Evolutionary conservation across 371 early-diverging fungal species (phyloP), one percentile per base, ranked within the genome.

Genomic region (Mucor sp.): DNA sequence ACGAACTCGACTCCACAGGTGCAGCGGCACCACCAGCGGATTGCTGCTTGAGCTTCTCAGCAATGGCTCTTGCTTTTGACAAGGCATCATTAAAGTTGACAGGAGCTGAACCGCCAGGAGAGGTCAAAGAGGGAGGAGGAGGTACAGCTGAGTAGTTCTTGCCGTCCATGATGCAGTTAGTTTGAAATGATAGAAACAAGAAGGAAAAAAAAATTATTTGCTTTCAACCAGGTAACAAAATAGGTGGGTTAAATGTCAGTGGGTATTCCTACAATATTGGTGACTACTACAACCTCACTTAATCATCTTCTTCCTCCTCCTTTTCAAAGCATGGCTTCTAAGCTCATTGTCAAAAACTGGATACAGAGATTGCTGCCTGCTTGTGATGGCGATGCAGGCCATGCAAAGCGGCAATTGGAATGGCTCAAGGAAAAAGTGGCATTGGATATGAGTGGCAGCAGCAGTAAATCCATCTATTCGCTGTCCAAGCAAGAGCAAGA

Each of bases 31-130:
- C 72, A n/a, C 77, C 74, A 19, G 69, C 70, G 19, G 76, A 69
- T 60, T 78, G 76, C 57, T 79, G 79, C 44, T 84, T 85, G n/a
- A 93, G 80, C 71, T 89, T 89, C 39, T 92, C 93, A 37, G 95
- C 95, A 62, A 94, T 90, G 15, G 93, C 94, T 74, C 90, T 90
- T 25, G 93, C 95, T 75, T 90, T 91, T 41, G 91, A 91, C 41
- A 95, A 68, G 0, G 93, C 94, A 62, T 85, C 87, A 30, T 82
- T 82, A 65, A 91, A 90, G 68, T 90, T 85, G 33, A 86, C 80
- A 50, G 77, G 75, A 39, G 80, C 72, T 64, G 64, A 60, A 6
- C 58, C 37, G 14, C 60, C 39, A 25, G 79, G 68, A 44, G 79
- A 68, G 48, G 71, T 63, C 3, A 82, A 67, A 8, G 62, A 70